Base-by-base conservation (phyloP, 2,329 filamentous ascomycete species). In the Colletotrichum scovillei region DNA sequence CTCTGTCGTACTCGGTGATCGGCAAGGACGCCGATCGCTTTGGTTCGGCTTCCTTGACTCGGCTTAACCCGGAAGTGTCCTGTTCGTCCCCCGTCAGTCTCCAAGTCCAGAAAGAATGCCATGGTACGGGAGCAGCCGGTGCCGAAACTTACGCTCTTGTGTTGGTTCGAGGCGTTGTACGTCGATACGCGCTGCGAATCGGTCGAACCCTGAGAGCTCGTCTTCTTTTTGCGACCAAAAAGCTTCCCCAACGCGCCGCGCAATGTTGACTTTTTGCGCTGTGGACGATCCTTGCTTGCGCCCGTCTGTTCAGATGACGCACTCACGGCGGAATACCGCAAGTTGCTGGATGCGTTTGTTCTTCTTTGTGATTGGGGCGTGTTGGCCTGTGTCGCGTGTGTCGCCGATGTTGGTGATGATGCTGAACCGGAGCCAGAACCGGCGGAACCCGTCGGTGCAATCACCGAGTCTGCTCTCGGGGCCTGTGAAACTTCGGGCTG, bases 1-100 rank as follows among this genome's bases (percentile, higher is more conserved):
- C 90, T 56, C 88, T 85, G 74, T 91, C 89, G 74, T 87, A 90
- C 76, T 92, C 90, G 58, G 87, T 90, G 63, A 92, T 86, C 9
- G 90, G 90, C 38, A 91, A 77, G 5, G 91, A 92, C 5, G 85
- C 85, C 8, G 90, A 90, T 68, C 90, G 87, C 77, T 91, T 89
- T 22, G 84, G 81, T 74, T 86, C 86, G 72, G 59, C 77, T 64
- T 81, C 82, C 60, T 79, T 82, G 55, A 74, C 74, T 75, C 78
- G 81, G 74, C 75, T 81, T 66, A 83, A 79, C 55, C 80, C 82
- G 60, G 81, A 80, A 38, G 82, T 83, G 75, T 84, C 85, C 85
- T 86, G 74, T 12, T 28, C 11, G 49, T 24, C 19, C 14, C 24
- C 6, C 46, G 52, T 73, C 14, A 73, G 70, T 49, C 22, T 60